Evolutionary conservation across 306 rosid genomes (phyloP).

Genomic region (Corylus heterophylla): DNA sequence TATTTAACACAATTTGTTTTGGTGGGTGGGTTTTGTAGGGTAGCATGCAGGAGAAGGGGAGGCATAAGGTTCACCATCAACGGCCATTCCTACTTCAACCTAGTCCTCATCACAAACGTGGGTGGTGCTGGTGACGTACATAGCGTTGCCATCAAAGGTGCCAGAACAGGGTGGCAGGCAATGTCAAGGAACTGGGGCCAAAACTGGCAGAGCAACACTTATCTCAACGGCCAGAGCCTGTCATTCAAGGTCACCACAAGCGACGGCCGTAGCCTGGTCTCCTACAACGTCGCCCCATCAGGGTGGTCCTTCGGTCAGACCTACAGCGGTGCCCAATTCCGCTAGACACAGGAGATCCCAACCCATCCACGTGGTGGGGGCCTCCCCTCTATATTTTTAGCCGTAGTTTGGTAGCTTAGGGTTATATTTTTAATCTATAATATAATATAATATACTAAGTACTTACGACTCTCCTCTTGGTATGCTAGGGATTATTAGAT

Average conservation of each 20-base stretch:
- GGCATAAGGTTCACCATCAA: conserved; percentile 91
- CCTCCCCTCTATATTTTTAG: too few species aligned
- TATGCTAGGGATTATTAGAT: conserved; percentile 73
- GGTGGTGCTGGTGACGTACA: conserved; percentile 98
- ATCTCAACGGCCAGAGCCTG: conserved; percentile 81
- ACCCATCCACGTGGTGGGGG: too few species aligned
- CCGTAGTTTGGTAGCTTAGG: neutral
- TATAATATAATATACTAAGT: neutral
- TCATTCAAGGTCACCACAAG: conserved; percentile 93
- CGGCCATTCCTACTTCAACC: conserved; percentile 95
- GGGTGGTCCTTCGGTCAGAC: conserved; percentile 98
- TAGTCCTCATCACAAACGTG: conserved; percentile 87
- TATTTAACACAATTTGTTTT: too few species aligned
- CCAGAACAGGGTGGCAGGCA: conserved; percentile 78
- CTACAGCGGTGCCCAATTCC: conserved; percentile 82
- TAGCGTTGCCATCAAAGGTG: conserved; percentile 66
- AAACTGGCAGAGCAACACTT: conserved; percentile 95
- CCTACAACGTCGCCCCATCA: conserved; percentile 74
- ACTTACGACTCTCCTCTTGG: conserved; percentile 40
- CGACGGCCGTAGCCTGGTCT: conserved; percentile 62
- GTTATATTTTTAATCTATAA: too few species aligned
- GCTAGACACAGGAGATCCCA: conserved; percentile 18
- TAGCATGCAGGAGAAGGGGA: conserved; percentile 83
- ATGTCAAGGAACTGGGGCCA: conserved; percentile 99
- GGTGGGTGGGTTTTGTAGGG: conserved; percentile 38